These are phyloP conservation scores for Paecilomyces niveus DNA, from an alignment of 2,329 filamentous ascomycete genomes.

Conservation along the genomic window DNA sequence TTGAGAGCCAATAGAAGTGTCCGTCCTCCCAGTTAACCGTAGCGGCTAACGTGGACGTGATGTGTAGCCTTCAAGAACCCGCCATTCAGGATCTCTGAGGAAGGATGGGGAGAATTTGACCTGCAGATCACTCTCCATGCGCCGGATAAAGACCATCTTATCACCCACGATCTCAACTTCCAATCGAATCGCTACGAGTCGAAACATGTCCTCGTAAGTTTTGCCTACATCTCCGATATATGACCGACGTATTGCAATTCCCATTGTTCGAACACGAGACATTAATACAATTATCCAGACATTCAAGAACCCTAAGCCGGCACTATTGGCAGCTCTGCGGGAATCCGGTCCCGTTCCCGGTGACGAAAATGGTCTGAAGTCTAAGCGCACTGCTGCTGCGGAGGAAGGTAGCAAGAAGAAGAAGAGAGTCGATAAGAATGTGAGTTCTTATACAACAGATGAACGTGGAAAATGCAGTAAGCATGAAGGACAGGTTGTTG, in stretches of 20 bases:
- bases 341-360: constrained; percentile 81
- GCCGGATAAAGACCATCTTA: constrained; percentile 76
- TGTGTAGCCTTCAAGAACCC: constrained; percentile 66
- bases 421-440: constrained; percentile 57
- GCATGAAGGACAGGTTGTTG: not conserved
- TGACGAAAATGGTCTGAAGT: constrained; percentile 57
- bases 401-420: constrained; percentile 69
- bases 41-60: constrained; percentile 8
- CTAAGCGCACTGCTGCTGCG: constrained; percentile 51
- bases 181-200: constrained; percentile 71
- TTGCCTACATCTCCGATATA: not conserved
- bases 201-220: constrained; percentile 63
- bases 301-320: constrained; percentile 89
- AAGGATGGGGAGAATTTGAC: constrained; percentile 98
- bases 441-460: constrained; percentile 21
- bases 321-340: constrained; percentile 69
- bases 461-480: not conserved
- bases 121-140: constrained; percentile 79
- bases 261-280: not conserved
- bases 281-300: constrained; percentile 35
- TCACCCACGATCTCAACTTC: constrained; percentile 92
- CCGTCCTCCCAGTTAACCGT: not conserved
- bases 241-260: no score
- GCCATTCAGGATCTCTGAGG: constrained; percentile 83
- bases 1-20: not conserved